Evolutionary conservation across 1,284 basidiomycete genomes (phyloP).

Genomic region (Chalciporus sp.): DNA sequence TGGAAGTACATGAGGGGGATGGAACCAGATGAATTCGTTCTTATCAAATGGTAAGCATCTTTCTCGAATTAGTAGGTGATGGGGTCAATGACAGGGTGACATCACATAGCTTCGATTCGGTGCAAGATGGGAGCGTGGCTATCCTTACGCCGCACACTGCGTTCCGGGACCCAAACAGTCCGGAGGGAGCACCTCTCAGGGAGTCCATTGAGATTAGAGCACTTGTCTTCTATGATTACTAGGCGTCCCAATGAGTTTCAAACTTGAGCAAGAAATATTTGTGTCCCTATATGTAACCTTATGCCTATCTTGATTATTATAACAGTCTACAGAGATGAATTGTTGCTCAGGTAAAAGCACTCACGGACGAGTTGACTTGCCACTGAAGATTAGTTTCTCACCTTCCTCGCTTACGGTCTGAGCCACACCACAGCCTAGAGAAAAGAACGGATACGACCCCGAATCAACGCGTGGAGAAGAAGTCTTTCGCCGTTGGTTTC

Average conservation of each 20-base stretch:
- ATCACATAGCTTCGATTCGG: constrained; percentile 11
- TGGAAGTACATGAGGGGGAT: constrained; percentile 38
- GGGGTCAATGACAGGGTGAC: neutral
- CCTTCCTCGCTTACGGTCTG: too few species aligned
- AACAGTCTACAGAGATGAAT: too few species aligned
- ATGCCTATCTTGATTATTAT: neutral
- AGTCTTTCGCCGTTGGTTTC: too few species aligned
- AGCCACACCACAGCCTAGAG: too few species aligned
- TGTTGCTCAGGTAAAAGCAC: too few species aligned
- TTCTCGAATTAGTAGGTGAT: neutral
- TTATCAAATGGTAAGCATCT: constrained; percentile 50
- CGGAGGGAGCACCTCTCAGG: constrained; percentile 34
- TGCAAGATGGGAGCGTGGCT: constrained; percentile 41
- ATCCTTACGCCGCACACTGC: constrained; percentile 47
- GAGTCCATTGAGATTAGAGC: constrained; percentile 43
- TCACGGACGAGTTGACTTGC: too few species aligned
- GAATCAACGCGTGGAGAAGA: too few species aligned
- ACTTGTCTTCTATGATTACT: constrained; percentile 39
- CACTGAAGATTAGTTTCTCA: too few species aligned
- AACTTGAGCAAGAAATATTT: neutral
- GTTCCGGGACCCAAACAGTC: constrained; percentile 41
- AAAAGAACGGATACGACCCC: too few species aligned
- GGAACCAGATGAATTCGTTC: constrained; percentile 46
- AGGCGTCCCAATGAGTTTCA: neutral
- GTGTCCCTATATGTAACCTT: neutral